phyloP scores from a whole-genome alignment of 78 protist species.

The Dictyostelium brefeldianum region DNA sequence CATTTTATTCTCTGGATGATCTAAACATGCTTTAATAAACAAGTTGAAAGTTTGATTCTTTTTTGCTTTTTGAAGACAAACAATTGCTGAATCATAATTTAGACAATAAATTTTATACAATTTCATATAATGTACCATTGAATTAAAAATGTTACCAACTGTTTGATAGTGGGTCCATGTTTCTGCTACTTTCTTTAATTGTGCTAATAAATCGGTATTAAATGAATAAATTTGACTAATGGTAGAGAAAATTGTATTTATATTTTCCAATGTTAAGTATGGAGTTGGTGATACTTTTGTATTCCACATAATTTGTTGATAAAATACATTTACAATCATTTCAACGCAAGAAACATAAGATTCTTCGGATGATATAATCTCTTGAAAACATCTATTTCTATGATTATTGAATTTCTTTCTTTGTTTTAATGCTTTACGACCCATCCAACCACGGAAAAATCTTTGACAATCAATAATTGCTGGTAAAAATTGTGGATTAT shows the following conservation, averaged over 20 bases:
- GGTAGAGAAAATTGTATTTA: constrained; percentile 58
- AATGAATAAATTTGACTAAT: constrained; percentile 46
- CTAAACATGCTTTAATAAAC: constrained; percentile 58
- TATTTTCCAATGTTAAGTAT: constrained; percentile 35
- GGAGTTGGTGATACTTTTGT: constrained; percentile 66
- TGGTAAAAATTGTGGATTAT: constrained; percentile 14
- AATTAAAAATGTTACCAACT: constrained; percentile 58
- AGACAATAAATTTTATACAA: constrained; percentile 61
- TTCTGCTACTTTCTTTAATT: constrained; percentile 7
- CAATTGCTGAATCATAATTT: constrained; percentile 46
- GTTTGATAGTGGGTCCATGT: constrained; percentile 46
- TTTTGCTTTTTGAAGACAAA: constrained; percentile 52
- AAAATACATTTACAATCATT: constrained; percentile 58
- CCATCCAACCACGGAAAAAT: constrained; percentile 8
- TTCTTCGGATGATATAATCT: constrained; percentile 53
- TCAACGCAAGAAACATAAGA: constrained; percentile 32
- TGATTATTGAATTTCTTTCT: constrained; percentile 47
- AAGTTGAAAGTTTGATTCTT: constrained; percentile 34
- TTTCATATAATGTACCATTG: constrained; percentile 30
- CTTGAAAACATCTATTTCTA: constrained; percentile 55
- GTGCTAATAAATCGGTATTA: constrained; percentile 32
- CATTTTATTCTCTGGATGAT: constrained; percentile 62
- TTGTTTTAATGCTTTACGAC: constrained; percentile 3
- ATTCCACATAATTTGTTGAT: constrained; percentile 60
- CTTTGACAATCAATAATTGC: constrained; percentile 15